phyloP scores from a whole-genome alignment of 2,329 filamentous ascomycete genomes.

The Colletotrichum sp. region DNA sequence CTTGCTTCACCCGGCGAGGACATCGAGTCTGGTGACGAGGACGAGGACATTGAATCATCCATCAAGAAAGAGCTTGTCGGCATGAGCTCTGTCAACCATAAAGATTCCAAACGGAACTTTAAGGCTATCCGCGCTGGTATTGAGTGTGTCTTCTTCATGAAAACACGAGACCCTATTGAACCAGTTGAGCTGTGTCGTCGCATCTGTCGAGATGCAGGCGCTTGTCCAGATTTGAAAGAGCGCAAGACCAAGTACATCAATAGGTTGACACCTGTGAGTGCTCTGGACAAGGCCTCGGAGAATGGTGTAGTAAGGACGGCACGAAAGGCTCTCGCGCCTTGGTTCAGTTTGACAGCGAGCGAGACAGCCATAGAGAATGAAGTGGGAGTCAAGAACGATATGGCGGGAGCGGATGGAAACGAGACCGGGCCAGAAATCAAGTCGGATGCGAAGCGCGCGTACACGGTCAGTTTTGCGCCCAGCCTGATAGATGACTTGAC shows the following conservation, averaged over 20 bases:
- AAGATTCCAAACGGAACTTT: constrained; percentile 53
- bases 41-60: constrained; percentile 73
- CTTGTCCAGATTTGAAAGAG: constrained; percentile 42
- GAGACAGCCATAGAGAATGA: constrained; percentile 8
- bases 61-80: constrained; percentile 75
- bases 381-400: constrained; percentile 23
- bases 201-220: constrained; percentile 61
- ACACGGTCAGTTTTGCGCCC: constrained; percentile 45
- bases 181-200: constrained; percentile 58
- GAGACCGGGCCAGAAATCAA: not conserved
- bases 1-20: constrained; percentile 44
- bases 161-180: constrained; percentile 59
- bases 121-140: constrained; percentile 58
- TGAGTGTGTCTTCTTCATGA: constrained; percentile 70
- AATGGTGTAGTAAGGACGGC: constrained; percentile 71
- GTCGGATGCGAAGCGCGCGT: constrained; percentile 25
- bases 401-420: not conserved
- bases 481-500: not conserved
- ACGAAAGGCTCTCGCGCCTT: constrained; percentile 63
- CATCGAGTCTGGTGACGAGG: constrained; percentile 43
- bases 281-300: constrained; percentile 69
- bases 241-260: constrained; percentile 65
- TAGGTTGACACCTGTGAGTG: constrained; percentile 56
- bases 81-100: constrained; percentile 50
- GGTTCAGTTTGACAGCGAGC: constrained; percentile 58